Base-by-base conservation (phyloP, 2,329 filamentous ascomycete genomes). In the Colletotrichum cuscutae region DNA sequence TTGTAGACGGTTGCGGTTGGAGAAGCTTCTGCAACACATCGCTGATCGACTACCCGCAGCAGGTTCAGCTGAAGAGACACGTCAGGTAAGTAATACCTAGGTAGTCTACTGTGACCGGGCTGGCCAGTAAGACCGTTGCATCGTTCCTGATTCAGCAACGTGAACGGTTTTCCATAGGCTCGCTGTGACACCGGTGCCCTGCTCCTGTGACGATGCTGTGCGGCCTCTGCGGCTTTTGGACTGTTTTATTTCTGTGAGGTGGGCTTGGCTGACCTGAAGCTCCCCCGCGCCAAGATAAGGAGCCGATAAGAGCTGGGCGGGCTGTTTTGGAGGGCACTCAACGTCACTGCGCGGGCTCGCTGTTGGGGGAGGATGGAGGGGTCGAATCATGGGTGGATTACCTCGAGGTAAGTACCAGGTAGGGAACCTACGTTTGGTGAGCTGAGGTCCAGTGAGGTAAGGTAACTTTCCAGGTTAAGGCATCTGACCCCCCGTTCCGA, bases 281-380 rank as follows among this genome's bases (percentile, higher is more conserved):
- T 73, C 71, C 71, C 69, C 71, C 67, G 71, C 71, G 71, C 57
- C 67, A 61, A 67, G 71, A 73, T 73, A 73, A 73, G 56, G 42
- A 49, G 1, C 42, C 60, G 71, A 73, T 73, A 73, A 73, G 71
- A 73, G 71, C 71, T 73, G 22, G 30, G 37, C 37, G 37, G 37
- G 37, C 37, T 42, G 6, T 19, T 42, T 42, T 42, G 37, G 32
- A 42, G 37, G 37, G 42, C 60, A 62, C 24, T 22, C 62, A 22
- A 24, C n/a, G 28, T 58, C 62, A 30, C 62, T 56, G n/a, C 24
- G 12, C 26, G 11, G 54, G 12, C 37, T 72, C 65, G 57, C 69
- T 72, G 69, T 72, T 72, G 69, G 62, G 67, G 58, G 37, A 42
- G 42, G 54, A 49, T 49, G 42, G 42, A 66, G 68, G 59, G 68